Percentiles rank a stretch among this genome's conserved stretches.
These are phyloP conservation scores for Phlebiopsis flavidoalba DNA, from an alignment of 768 basidiomycete species.

Conservation along the genomic window DNA sequence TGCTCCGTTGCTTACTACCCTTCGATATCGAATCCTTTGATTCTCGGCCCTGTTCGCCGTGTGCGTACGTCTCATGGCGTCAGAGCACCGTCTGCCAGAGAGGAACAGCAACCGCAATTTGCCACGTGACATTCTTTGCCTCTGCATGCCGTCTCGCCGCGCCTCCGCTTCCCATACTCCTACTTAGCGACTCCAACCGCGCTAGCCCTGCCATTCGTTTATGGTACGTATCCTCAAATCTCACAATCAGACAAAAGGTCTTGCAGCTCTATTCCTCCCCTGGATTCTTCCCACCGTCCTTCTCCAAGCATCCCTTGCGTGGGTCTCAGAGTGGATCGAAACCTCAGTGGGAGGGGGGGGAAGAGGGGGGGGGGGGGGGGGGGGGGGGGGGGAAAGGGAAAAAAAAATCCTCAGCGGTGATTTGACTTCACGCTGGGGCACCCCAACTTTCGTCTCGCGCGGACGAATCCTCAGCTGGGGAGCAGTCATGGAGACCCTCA, in stretches of 20 bases:
- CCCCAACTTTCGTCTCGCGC: constrained; percentile 16
- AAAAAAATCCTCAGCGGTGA: constrained; percentile 38
- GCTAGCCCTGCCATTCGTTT: constrained; percentile 47
- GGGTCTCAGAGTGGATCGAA: constrained; percentile 81
- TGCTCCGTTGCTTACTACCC: constrained; percentile 59
- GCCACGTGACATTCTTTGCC: constrained; percentile 84
- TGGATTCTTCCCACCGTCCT: constrained; percentile 55
- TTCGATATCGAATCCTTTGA: constrained; percentile 71
- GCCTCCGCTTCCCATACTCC: constrained; percentile 55
- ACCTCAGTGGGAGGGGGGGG: no score
- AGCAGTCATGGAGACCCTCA: constrained; percentile 44
- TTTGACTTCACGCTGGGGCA: constrained; percentile 34
- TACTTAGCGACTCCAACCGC: constrained; percentile 55
- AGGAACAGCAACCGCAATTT: constrained; percentile 92
- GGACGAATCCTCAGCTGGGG: constrained; percentile 62
- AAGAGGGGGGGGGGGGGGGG: no score
- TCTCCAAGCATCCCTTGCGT: constrained; percentile 55
- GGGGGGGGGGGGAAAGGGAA: no score
- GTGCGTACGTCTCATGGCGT: constrained; percentile 69
- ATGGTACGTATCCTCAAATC: constrained; percentile 53
- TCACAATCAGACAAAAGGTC: constrained; percentile 72
- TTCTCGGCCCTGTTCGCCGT: constrained; percentile 63
- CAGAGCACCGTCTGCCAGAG: constrained; percentile 88
- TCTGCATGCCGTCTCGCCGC: constrained; percentile 64
- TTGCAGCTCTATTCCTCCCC: constrained; percentile 61